phyloP scores from a whole-genome alignment of 2,329 filamentous ascomycete genomes.

The Sclerotinia spermophila region DNA sequence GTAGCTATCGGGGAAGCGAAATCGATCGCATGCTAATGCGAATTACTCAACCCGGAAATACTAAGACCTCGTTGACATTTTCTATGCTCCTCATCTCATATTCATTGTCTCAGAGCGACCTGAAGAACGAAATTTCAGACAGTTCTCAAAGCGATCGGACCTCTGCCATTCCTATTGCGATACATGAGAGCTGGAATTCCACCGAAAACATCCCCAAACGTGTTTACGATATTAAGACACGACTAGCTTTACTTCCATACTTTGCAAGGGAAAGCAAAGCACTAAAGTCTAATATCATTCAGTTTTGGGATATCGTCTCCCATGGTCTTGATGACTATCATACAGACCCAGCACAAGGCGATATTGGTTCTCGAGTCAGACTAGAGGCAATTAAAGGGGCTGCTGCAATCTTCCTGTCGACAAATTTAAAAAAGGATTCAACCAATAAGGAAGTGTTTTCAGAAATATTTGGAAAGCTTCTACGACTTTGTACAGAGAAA shows the following conservation, averaged over 20 bases:
- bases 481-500: conserved; percentile 80
- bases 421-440: conserved; percentile 20
- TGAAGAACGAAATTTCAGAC: not conserved
- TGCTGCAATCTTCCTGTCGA: conserved; percentile 44
- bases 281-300: conserved; percentile 18
- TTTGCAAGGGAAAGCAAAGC: conserved; percentile 46
- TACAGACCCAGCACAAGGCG: conserved; percentile 75
- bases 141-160: conserved; percentile 13
- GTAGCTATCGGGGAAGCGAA: no score
- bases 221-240: conserved; percentile 46
- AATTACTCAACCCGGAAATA: not conserved
- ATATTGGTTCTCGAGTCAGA: conserved; percentile 83
- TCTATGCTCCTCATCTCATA: conserved; percentile 42
- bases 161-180: conserved; percentile 39
- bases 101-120: conserved; percentile 8
- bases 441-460: conserved; percentile 14
- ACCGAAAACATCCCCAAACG: conserved; percentile 37
- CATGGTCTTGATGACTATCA: conserved; percentile 83
- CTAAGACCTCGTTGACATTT: conserved; percentile 41
- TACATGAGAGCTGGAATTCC: conserved; percentile 50
- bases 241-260: conserved; percentile 53
- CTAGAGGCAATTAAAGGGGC: conserved; percentile 72
- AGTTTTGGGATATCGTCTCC: conserved; percentile 38
- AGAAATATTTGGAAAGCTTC: conserved; percentile 33
- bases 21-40: not conserved